Evolutionary conservation across 1,284 basidiomycete genomes (phyloP), one percentile per base, ranked within the genome.

Genomic region (Ceratobasidium sp.): DNA sequence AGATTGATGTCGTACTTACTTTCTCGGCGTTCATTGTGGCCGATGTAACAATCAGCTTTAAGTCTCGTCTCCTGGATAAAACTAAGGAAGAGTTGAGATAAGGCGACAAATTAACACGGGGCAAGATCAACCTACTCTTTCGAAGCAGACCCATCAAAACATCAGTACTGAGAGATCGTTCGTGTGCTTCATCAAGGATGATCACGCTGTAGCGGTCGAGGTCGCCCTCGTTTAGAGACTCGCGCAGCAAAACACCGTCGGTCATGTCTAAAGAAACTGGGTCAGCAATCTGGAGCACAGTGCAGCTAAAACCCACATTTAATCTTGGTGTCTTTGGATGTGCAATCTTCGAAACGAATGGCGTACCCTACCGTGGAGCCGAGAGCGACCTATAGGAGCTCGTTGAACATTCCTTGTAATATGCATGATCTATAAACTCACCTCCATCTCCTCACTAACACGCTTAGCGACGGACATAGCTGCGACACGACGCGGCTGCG

Each of bases 11-110:
- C 30, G 60, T 5, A 68, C 83, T 70, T 77, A 94, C 95, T 90
- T 98, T 98, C 77, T 98, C 96, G 0, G 97, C 94, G 83, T 99
- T 99, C 97, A 99, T 99, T 1, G 97, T 99, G 3, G 97, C 97
- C 1, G 97, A 99, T 0, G 97, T 99, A 46, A 99, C 97, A 81
- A 99, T 97, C 57, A 99, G 90, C 85, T 97, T 98, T 64, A 99
- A 86, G 84, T 99, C 97, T 79, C 96, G 88, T 79, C 97, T 87
- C 7, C 97, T 89, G 1, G 96, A 96, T 54, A 99, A 87, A 81
- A 99, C 96, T 97, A 80, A 1, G 54, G 41, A 62, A 41, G 54
- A 64, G 67, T 38, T 57, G 30, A 20, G 48, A 35, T 67, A 14
- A 52, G 52, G 62, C 52, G 18, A 14, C 12, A 57, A 44, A n/a